These are phyloP conservation scores for Capronia americana DNA, from an alignment of 2,329 filamentous ascomycete genomes.

Conservation along the genomic window DNA sequence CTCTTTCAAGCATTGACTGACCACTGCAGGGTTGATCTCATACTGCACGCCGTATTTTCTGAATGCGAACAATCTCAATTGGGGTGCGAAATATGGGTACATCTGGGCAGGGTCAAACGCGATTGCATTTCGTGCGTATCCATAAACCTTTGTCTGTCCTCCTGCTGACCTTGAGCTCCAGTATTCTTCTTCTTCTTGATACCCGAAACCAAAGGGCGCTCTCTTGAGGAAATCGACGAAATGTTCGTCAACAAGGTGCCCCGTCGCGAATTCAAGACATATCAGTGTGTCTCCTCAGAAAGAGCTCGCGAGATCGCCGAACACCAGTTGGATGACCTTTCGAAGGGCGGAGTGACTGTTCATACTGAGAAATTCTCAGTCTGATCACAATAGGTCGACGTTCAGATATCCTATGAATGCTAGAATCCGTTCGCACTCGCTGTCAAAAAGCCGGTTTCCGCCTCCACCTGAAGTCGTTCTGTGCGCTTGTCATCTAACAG, in stretches of 20 bases:
- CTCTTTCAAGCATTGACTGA: not conserved
- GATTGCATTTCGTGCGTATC: conserved; percentile 45
- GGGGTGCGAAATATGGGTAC: conserved; percentile 56
- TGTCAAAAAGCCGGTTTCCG: not conserved
- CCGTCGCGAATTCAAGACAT: conserved; percentile 27
- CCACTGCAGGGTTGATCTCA: conserved; percentile 46
- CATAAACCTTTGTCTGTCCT: not conserved
- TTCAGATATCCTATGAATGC: not conserved
- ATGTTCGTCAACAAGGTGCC: conserved; percentile 38
- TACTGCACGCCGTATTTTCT: conserved; percentile 49
- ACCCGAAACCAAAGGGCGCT: conserved; percentile 40
- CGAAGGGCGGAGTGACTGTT: conserved; percentile 5
- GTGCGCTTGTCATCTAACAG: not conserved
- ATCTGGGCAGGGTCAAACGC: conserved; percentile 55
- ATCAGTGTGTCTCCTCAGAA: conserved; percentile 29
- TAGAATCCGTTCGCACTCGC: not conserved
- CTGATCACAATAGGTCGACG: not conserved
- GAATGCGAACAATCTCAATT: conserved; percentile 50
- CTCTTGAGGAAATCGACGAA: conserved; percentile 43
- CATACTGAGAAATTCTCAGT: conserved; percentile 17
- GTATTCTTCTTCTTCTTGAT: conserved; percentile 36
- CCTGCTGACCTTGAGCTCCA: not conserved
- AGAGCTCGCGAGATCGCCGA: conserved; percentile 24
- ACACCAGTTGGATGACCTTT: conserved; percentile 16
- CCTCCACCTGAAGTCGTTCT: not conserved